phyloP scores from a whole-genome alignment of 2,329 filamentous ascomycete species.

The Clarireedia paspali region DNA sequence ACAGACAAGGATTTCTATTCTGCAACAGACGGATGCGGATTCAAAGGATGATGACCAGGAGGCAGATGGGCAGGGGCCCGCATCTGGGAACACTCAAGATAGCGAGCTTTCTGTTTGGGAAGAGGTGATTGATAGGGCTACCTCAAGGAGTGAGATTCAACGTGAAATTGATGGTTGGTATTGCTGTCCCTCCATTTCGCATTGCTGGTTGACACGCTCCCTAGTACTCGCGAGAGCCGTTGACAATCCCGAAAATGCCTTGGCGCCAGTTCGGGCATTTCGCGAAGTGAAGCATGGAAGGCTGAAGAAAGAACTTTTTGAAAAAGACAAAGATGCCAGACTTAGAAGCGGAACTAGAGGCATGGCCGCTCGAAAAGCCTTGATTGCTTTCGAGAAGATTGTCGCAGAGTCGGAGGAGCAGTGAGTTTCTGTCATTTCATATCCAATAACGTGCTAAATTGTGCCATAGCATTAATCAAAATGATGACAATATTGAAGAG shows the following conservation, averaged over 20 bases:
- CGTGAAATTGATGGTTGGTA: slow-evolving; percentile 51
- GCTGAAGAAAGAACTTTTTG: slow-evolving; percentile 55
- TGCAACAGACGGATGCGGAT: slow-evolving; percentile 54
- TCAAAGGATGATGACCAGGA: slow-evolving; percentile 27
- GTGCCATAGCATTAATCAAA: slow-evolving; percentile 37
- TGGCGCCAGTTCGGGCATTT: slow-evolving; percentile 51
- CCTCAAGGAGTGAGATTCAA: slow-evolving; percentile 47
- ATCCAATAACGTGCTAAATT: not conserved
- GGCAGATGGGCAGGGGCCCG: slow-evolving; percentile 22
- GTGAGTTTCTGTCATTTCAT: slow-evolving; percentile 18
- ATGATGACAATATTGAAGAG: slow-evolving; percentile 47
- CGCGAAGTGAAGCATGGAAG: slow-evolving; percentile 55
- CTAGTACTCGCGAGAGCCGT: slow-evolving; percentile 52
- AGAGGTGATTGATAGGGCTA: slow-evolving; percentile 57
- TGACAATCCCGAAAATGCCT: slow-evolving; percentile 44
- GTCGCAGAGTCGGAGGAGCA: slow-evolving; percentile 42
- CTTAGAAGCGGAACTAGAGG: slow-evolving; percentile 70
- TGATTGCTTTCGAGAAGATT: slow-evolving; percentile 61
- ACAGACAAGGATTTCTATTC: slow-evolving; percentile 54
- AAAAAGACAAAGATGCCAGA: slow-evolving; percentile 65
- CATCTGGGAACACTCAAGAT: not conserved
- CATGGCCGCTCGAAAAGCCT: slow-evolving; percentile 64
- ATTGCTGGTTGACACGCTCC: not conserved
- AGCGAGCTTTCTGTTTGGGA: slow-evolving; percentile 48
- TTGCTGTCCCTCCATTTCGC: not conserved